A percentile compares a stretch with the other conserved stretches of the same genome.
phyloP scores from a whole-genome alignment of 306 rosid genomes.

The Fagus sylvatica region DNA sequence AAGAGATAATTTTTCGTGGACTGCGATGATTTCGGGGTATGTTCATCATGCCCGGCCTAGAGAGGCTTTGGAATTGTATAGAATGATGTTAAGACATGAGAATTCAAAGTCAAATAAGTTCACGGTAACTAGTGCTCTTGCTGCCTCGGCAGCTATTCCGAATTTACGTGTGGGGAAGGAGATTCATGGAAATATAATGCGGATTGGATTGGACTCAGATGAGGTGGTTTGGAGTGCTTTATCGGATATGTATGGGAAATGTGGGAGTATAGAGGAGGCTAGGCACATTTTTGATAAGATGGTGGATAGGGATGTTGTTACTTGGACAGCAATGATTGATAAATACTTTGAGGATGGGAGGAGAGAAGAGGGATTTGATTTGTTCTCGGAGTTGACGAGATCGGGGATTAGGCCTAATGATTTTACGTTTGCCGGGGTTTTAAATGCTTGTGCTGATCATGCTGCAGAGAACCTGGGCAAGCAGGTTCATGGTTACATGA shows the following conservation, averaged over 20 bases:
- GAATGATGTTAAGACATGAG: slow-evolving; percentile 49
- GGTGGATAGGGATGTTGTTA: slow-evolving; percentile 54
- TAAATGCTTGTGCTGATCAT: slow-evolving; percentile 66
- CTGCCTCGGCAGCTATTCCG: slow-evolving; percentile 57
- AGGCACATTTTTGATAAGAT: slow-evolving; percentile 57
- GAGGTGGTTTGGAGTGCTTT: slow-evolving; percentile 51
- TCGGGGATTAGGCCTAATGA: slow-evolving; percentile 57
- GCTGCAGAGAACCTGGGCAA: slow-evolving; percentile 58
- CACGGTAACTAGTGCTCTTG: slow-evolving; percentile 52
- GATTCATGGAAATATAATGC: slow-evolving; percentile 52
- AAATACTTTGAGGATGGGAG: slow-evolving; percentile 61
- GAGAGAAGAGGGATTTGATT: slow-evolving; percentile 58
- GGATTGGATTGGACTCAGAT: slow-evolving; percentile 33
- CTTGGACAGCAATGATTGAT: slow-evolving; percentile 70
- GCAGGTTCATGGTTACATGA: slow-evolving; percentile 70
- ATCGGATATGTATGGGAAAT: slow-evolving; percentile 67
- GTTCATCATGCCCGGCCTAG: slow-evolving; percentile 29
- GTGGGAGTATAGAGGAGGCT: slow-evolving; percentile 71
- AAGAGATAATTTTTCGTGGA: slow-evolving; percentile 35
- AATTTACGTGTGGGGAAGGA: slow-evolving; percentile 60
- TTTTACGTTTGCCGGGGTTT: slow-evolving; percentile 61
- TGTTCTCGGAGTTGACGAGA: slow-evolving; percentile 46
- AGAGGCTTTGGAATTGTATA: slow-evolving; percentile 65
- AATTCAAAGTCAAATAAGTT: slow-evolving; percentile 49
- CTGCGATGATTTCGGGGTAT: slow-evolving; percentile 27